Conservation (phyloP, 331 rosid species). For the Quercus phellos region DNA sequence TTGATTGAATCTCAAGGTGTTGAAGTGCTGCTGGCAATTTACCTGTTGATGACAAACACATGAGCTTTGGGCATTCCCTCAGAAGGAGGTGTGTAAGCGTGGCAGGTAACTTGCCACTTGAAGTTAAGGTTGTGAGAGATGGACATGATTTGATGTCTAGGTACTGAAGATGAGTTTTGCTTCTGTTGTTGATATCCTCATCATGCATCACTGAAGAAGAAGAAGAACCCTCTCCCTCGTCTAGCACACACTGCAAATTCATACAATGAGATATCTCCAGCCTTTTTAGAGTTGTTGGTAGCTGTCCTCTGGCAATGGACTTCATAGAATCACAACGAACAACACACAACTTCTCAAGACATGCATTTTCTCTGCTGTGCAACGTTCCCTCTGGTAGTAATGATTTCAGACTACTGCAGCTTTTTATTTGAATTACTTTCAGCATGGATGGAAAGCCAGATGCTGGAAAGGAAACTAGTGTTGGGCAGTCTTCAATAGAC, state of each 20-base stretch:
- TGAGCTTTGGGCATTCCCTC: conserved; percentile 1
- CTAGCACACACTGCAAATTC: conserved; percentile 5
- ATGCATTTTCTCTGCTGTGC: neutral
- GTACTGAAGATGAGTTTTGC: conserved; percentile 11
- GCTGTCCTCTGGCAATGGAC: neutral
- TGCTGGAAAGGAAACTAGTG: neutral
- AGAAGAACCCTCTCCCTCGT: neutral
- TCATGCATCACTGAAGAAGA: no score
- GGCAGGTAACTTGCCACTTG: neutral
- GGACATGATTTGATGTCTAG: conserved; percentile 12
- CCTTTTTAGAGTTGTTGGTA: conserved; percentile 15
- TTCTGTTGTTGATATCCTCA: neutral
- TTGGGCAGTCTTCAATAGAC: neutral
- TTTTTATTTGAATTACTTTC: neutral
- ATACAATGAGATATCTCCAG: conserved; percentile 7
- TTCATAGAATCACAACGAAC: neutral
- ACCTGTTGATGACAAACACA: no score
- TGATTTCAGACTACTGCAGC: neutral
- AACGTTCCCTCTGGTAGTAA: conserved; percentile 11
- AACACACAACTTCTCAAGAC: neutral
- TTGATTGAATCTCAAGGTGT: no score
- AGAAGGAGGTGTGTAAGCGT: conserved; percentile 5
- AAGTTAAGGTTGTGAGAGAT: conserved; percentile 14
- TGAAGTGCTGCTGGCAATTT: no score
- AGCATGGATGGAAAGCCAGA: neutral